Evolutionary conservation across 108 stramenopile species (phyloP).

Genomic region (Aurantiochytrium sp.): DNA sequence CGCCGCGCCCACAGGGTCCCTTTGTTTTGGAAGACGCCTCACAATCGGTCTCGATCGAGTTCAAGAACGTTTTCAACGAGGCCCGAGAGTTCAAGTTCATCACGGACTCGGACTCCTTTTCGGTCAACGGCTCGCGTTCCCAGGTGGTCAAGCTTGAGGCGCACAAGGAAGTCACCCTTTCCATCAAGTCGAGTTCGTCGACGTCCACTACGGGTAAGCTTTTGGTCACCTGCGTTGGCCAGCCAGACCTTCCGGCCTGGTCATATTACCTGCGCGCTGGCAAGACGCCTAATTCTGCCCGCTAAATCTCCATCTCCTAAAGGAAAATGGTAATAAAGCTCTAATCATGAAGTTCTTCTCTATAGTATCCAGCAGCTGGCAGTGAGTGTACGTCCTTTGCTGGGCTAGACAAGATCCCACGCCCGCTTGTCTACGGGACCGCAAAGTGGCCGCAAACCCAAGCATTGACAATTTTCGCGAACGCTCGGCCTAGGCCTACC

Average conservation of each 20-base stretch:
- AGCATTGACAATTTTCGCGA: too few species aligned
- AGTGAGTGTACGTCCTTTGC: too few species aligned
- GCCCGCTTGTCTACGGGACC: too few species aligned
- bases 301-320: not conserved
- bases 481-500: too few species aligned
- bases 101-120: constrained; percentile 36
- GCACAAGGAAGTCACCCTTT: constrained; percentile 25
- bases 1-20: constrained; percentile 48
- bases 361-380: too few species aligned
- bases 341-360: too few species aligned
- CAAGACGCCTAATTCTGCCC: not conserved
- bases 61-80: constrained; percentile 47
- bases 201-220: constrained; percentile 24
- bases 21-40: constrained; percentile 24
- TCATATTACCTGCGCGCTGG: constrained; percentile 33
- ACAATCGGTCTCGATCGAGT: constrained; percentile 22
- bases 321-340: too few species aligned
- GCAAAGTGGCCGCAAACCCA: too few species aligned
- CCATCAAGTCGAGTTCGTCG: constrained; percentile 22
- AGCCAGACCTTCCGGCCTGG: constrained; percentile 39
- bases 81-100: constrained; percentile 40
- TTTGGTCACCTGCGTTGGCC: constrained; percentile 34
- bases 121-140: constrained; percentile 19
- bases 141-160: constrained; percentile 12
- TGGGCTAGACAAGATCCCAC: too few species aligned